phyloP scores from a whole-genome alignment of 768 basidiomycete species.

The Russula brevipes region DNA sequence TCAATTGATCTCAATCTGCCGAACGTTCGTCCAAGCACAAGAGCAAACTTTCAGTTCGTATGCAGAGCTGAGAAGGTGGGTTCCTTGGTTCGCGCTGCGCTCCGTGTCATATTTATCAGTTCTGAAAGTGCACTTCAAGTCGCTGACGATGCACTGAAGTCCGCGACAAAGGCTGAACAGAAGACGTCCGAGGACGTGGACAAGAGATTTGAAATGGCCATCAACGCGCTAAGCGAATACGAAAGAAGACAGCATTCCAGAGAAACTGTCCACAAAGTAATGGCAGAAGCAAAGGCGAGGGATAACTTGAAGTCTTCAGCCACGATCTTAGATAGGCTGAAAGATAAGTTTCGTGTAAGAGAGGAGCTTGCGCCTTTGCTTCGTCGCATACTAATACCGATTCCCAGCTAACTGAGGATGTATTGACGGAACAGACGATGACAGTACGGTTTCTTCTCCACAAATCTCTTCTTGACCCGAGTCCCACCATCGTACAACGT shows the following conservation, averaged over 20 bases:
- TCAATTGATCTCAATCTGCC: constrained; percentile 4
- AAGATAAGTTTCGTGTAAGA: neutral
- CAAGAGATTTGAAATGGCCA: neutral
- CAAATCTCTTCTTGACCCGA: neutral
- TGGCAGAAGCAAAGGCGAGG: neutral
- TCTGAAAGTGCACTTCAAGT: neutral
- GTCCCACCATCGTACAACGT: neutral
- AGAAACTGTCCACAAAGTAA: neutral
- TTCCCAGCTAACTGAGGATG: neutral
- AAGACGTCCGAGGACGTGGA: neutral
- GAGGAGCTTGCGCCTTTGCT: no score
- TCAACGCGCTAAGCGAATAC: neutral
- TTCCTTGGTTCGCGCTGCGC: no score
- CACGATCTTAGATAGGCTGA: neutral
- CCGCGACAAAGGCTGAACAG: neutral
- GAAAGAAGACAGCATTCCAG: neutral
- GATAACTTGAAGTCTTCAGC: neutral
- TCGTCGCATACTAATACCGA: neutral
- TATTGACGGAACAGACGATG: neutral
- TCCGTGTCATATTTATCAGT: no score
- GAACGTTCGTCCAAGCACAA: neutral
- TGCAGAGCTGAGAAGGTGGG: neutral
- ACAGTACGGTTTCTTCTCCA: neutral
- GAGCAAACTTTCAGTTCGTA: neutral
- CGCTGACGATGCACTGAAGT: constrained; percentile 1